These are phyloP conservation scores for Pythium chondricola DNA, from an alignment of 352 stramenopile species.

Conservation along the genomic window DNA sequence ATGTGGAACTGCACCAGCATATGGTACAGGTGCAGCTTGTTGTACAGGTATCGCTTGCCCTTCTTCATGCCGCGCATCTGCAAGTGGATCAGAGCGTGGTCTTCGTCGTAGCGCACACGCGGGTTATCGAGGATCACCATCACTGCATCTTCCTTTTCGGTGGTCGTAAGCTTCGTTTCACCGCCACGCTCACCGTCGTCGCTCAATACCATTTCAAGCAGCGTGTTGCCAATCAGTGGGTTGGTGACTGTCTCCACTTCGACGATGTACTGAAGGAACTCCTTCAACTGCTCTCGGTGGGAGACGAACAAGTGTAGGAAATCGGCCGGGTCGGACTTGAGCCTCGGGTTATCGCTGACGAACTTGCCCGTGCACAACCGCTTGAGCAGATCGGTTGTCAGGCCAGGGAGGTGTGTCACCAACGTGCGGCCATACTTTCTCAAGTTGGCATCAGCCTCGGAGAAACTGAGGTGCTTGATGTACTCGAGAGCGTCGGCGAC, in stretches of 20 bases:
- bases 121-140: constrained; percentile 88
- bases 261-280: constrained; percentile 88
- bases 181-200: constrained; percentile 41
- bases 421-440: constrained; percentile 87
- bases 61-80: constrained; percentile 91
- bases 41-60: constrained; percentile 91
- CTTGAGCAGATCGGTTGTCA: constrained; percentile 89
- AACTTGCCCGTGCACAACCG: constrained; percentile 86
- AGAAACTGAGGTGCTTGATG: constrained; percentile 83
- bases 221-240: constrained; percentile 85
- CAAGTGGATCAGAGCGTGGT: constrained; percentile 91
- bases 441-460: constrained; percentile 80
- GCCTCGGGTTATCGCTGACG: constrained; percentile 32
- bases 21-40: constrained; percentile 92
- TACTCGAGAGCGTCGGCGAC: constrained; percentile 88
- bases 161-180: constrained; percentile 27
- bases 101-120: constrained; percentile 86
- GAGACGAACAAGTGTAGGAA: constrained; percentile 93
- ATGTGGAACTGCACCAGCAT: constrained; percentile 94
- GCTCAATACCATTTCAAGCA: constrained; percentile 85
- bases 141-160: constrained; percentile 76
- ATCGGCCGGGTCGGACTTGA: constrained; percentile 79
- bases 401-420: constrained; percentile 79
- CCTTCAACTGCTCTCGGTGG: constrained; percentile 80
- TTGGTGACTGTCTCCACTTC: constrained; percentile 85